phyloP scores from a whole-genome alignment of 225 moss, liverwort and hornwort genomes.

The Lunularia cruciata region DNA sequence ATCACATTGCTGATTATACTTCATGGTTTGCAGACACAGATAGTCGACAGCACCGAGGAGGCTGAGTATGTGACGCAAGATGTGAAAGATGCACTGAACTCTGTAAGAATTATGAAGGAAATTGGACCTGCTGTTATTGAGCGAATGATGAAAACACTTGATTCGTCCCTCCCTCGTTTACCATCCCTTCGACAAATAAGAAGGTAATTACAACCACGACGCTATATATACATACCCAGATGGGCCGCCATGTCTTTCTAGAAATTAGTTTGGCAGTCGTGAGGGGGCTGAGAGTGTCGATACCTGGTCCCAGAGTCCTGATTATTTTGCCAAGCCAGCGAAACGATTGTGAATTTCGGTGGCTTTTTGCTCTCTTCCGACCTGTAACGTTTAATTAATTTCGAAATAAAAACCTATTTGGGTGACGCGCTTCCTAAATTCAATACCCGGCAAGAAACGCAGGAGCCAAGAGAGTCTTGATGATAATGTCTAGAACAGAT shows the following conservation, averaged over 20 bases:
- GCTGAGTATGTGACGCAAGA: constrained; percentile 68
- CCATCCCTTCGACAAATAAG: constrained; percentile 61
- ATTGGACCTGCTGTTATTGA: constrained; percentile 75
- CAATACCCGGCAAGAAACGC: no score
- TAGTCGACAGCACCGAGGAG: constrained; percentile 65
- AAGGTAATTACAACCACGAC: constrained; percentile 49
- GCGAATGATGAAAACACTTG: constrained; percentile 84
- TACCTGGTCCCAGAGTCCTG: neutral
- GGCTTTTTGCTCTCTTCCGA: neutral
- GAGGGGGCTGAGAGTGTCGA: neutral
- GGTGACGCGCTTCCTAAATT: no score
- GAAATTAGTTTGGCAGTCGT: neutral
- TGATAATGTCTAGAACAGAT: no score
- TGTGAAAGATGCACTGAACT: constrained; percentile 77
- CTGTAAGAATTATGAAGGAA: constrained; percentile 86
- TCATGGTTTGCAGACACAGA: constrained; percentile 58
- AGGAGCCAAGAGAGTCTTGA: no score
- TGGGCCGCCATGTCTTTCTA: neutral
- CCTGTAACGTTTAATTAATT: constrained; percentile 1
- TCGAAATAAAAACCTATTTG: constrained; percentile 14
- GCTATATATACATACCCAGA: constrained; percentile 20
- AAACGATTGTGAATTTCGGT: neutral
- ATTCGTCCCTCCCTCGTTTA: constrained; percentile 71
- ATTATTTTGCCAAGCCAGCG: neutral
- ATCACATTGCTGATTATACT: neutral